Evolutionary conservation across 179 eudicot species (phyloP).

Genomic region (Beta corolliflora): DNA sequence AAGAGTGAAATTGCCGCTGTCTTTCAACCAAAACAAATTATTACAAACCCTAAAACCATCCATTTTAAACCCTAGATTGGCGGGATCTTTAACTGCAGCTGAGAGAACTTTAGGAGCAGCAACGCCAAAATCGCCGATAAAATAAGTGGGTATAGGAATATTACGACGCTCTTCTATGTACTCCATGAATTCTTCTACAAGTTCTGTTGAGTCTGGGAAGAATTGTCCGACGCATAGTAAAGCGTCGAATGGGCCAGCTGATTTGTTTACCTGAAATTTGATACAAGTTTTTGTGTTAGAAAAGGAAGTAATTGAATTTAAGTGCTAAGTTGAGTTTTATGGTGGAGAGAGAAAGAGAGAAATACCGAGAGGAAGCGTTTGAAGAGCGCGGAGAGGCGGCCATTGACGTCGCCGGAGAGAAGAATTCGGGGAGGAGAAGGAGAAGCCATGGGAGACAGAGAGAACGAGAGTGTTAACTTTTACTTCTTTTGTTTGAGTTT

Average conservation of each 20-base stretch:
- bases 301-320: background rate
- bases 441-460: conserved; percentile 48
- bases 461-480: background rate
- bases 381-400: conserved; percentile 83
- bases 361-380: conserved; percentile 77
- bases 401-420: conserved; percentile 82
- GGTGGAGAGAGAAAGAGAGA: conserved; percentile 19
- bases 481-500: too few species aligned
- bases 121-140: conserved; percentile 81
- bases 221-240: conserved; percentile 93
- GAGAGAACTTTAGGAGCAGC: conserved; percentile 64
- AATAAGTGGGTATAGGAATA: conserved; percentile 80
- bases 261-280: conserved; percentile 74
- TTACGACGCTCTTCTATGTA: conserved; percentile 66
- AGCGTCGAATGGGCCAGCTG: conserved; percentile 94
- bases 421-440: conserved; percentile 78
- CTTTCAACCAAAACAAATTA: conserved; percentile 90
- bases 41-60: conserved; percentile 73
- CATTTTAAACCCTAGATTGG: conserved; percentile 82
- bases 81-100: conserved; percentile 51
- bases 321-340: background rate
- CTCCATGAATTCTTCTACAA: conserved; percentile 67
- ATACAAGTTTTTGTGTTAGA: too few species aligned
- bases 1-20: conserved; percentile 79
- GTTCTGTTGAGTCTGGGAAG: conserved; percentile 70